phyloP scores from a whole-genome alignment of 768 basidiomycete species.

The Tulasnella calospora region DNA sequence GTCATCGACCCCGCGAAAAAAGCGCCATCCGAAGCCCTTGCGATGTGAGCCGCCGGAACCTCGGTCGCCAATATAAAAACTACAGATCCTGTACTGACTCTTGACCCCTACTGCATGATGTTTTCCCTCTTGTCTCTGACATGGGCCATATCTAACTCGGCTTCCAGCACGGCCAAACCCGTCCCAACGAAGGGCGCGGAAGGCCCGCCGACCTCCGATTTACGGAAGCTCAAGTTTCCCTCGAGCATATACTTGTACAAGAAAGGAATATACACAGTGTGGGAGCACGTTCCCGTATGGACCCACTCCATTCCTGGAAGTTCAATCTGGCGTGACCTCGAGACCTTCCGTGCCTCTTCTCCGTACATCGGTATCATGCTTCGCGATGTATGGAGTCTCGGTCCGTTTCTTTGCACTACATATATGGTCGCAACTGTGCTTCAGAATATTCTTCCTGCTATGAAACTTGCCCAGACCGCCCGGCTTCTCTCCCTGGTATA shows the following conservation, averaged over 20 bases:
- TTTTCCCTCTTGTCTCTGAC: background rate
- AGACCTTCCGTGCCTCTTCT: background rate
- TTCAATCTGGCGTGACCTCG: slow-evolving; percentile 2
- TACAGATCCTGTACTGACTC: background rate
- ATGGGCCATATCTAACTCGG: background rate
- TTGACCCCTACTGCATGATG: background rate
- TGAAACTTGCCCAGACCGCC: slow-evolving; percentile 12
- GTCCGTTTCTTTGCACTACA: slow-evolving; percentile 7
- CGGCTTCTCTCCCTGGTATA: background rate
- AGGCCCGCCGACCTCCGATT: background rate
- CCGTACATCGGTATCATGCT: background rate
- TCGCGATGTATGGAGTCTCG: slow-evolving; percentile 12
- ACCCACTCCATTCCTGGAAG: slow-evolving; percentile 13
- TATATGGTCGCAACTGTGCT: background rate
- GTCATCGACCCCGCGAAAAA: background rate
- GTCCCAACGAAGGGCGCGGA: background rate
- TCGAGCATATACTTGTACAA: background rate
- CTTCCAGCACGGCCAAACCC: background rate
- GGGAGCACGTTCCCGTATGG: slow-evolving; percentile 12
- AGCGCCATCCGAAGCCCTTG: background rate
- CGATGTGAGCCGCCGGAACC: background rate
- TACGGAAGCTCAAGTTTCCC: background rate
- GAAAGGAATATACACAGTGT: slow-evolving; percentile 18
- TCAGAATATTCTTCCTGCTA: background rate
- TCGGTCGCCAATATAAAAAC: background rate